Evolutionary conservation across 163 green algal species (phyloP), one percentile per base, ranked within the genome.

Genomic region (Scenedesmus sp.): DNA sequence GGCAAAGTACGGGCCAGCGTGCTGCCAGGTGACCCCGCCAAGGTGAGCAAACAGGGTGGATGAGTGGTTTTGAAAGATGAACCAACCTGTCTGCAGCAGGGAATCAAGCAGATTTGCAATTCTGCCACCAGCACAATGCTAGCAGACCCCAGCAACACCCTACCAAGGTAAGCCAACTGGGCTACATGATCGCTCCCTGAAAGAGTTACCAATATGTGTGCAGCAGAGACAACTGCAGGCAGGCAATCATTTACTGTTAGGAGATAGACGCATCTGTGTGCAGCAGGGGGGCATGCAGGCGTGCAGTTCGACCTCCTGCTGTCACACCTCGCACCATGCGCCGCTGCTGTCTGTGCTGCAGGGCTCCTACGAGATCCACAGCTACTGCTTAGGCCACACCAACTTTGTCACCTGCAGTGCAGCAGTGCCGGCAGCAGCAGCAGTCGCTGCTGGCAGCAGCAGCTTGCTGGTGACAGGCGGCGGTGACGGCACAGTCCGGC

Each of bases 331-430:
- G 70, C 24, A 10, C 70, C n/a, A 12, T 81, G n/a, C n/a, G 33
- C 18, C 72, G n/a, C 76, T 87, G 33, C 33, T 84, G 42, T 73
- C 46, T 76, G 46, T 18, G 26, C 40, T 49, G 49, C 90, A 94
- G 84, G 94, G 94, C 15, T 92, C 94, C 0, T 94, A 95, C 80
- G 93, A 97, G 83, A 97, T 98, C 85, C 94, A 97, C 92, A 92
- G 40, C 87, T 97, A 95, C 89, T 97, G 96, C 94, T 83, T 98
- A 35, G 96, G 96, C 24, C 96, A 98, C 95, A 93, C 89, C 20
- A 90, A 93, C 20, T 97, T 96, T 88, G 95, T 97, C 4, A 94
- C 92, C 0, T 93, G 86, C 70, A 76, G 65, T 22, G 89, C 94
- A 42, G 85, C 92, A 56, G 88, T 89, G 61, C 88, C 80, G 20